Evolutionary conservation across 148 eudicot genomes (phyloP).

Genomic region (Camellia japonica): DNA sequence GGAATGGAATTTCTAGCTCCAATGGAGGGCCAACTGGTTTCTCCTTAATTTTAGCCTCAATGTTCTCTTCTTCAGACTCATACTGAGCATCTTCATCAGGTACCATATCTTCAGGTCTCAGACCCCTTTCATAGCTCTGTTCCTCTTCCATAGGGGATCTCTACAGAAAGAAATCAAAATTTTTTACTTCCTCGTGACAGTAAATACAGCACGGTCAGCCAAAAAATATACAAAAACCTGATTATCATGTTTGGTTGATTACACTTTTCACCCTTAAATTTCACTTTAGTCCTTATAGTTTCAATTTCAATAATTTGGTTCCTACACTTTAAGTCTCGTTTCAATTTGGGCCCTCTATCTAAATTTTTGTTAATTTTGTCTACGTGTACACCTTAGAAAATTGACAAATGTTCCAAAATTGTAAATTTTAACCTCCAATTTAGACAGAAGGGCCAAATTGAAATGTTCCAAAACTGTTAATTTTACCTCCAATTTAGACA

Average conservation of each 20-base stretch:
- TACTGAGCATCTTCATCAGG: constrained; percentile 81
- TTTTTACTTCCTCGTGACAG: constrained; percentile 5
- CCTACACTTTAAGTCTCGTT: too few species aligned
- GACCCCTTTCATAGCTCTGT: constrained; percentile 60
- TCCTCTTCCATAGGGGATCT: constrained; percentile 81
- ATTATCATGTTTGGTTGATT: not conserved
- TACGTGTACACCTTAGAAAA: too few species aligned
- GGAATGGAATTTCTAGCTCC: constrained; percentile 85
- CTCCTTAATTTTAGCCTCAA: constrained; percentile 63
- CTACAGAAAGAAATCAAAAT: constrained; percentile 29
- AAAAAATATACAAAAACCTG: constrained; percentile 13
- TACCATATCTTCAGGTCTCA: constrained; percentile 79
- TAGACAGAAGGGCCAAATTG: too few species aligned
- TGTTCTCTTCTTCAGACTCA: constrained; percentile 77
- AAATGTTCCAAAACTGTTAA: too few species aligned
- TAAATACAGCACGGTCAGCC: constrained; percentile 14
- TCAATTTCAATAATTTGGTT: too few species aligned
- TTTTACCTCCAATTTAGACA: too few species aligned
- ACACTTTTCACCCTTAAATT: too few species aligned
- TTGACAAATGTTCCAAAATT: too few species aligned
- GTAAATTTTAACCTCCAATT: too few species aligned
- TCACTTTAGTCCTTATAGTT: too few species aligned
- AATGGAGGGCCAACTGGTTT: constrained; percentile 86
- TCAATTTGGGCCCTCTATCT: too few species aligned
- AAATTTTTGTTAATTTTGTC: too few species aligned